Conservation (phyloP, 768 basidiomycete genomes). For the Mycena capillaripes region DNA sequence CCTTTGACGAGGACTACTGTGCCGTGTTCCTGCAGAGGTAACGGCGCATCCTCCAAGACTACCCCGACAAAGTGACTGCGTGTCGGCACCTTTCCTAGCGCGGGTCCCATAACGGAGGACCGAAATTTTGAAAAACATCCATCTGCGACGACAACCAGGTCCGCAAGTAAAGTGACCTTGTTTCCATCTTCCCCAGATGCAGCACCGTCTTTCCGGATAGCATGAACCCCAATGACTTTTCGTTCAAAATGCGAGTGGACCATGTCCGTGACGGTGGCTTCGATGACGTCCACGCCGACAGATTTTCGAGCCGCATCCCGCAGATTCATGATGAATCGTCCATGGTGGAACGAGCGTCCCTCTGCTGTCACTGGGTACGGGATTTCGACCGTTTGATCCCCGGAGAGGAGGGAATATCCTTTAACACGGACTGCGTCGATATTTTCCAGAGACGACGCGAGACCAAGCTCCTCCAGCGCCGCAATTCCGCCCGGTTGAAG, state of each 20-base stretch:
- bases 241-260: conserved; percentile 59
- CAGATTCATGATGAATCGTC: conserved; percentile 86
- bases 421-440: conserved; percentile 88
- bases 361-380: conserved; percentile 83
- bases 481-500: conserved; percentile 92
- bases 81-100: conserved; percentile 63
- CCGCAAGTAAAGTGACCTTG: conserved; percentile 74
- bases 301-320: conserved; percentile 74
- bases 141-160: conserved; percentile 91
- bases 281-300: conserved; percentile 81
- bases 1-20: conserved; percentile 87
- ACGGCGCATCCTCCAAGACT: conserved; percentile 79
- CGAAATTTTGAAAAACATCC: conserved; percentile 97
- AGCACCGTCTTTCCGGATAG: conserved; percentile 47
- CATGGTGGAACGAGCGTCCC: conserved; percentile 95
- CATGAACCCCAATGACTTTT: conserved; percentile 76
- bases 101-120: conserved; percentile 66
- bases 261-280: conserved; percentile 86
- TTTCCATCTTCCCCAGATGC: conserved; percentile 44
- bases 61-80: conserved; percentile 89
- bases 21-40: conserved; percentile 84
- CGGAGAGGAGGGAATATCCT: conserved; percentile 82
- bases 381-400: conserved; percentile 81
- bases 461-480: conserved; percentile 80
- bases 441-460: conserved; percentile 80